Evolutionary conservation across 192 early-diverging fungal species (phyloP).

Genomic region (Linnemannia hyalina): DNA sequence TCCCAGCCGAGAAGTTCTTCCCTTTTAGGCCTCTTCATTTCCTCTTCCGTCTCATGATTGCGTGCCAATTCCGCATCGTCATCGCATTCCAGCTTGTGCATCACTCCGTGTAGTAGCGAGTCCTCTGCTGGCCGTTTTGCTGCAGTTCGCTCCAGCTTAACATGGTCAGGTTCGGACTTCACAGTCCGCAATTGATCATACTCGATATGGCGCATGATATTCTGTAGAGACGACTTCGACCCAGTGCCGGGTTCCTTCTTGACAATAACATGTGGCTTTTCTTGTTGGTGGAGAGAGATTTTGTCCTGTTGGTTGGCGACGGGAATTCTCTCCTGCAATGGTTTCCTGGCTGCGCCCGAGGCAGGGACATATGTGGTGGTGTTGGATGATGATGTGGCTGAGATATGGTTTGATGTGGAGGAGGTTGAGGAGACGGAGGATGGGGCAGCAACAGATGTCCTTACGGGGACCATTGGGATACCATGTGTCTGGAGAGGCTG

Average conservation of each 20-base stretch:
- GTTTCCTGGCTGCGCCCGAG: not conserved
- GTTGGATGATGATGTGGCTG: not conserved
- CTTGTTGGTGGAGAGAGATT: not conserved
- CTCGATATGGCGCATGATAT: not conserved
- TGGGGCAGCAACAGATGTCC: not conserved
- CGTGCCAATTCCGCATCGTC: not conserved
- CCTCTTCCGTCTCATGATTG: not conserved
- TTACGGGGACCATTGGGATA: not conserved
- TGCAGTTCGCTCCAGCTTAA: not conserved
- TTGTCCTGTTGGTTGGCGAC: slow-evolving; percentile 2
- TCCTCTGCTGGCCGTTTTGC: not conserved
- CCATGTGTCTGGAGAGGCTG: not conserved
- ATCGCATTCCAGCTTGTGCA: not conserved
- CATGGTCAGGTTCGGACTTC: not conserved
- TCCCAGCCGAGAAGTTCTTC: slow-evolving; percentile 27
- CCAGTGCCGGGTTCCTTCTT: not conserved
- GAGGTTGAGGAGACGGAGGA: not conserved
- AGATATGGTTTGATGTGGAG: not conserved
- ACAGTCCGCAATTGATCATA: not conserved
- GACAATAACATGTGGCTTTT: not conserved
- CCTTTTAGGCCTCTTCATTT: slow-evolving; percentile 18
- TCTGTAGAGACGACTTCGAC: not conserved
- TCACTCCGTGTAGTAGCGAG: not conserved
- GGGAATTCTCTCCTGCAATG: not conserved
- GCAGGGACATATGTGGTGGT: not conserved